Evolutionary conservation across 108 stramenopile species (phyloP).

Genomic region (Cyclotella sp.): DNA sequence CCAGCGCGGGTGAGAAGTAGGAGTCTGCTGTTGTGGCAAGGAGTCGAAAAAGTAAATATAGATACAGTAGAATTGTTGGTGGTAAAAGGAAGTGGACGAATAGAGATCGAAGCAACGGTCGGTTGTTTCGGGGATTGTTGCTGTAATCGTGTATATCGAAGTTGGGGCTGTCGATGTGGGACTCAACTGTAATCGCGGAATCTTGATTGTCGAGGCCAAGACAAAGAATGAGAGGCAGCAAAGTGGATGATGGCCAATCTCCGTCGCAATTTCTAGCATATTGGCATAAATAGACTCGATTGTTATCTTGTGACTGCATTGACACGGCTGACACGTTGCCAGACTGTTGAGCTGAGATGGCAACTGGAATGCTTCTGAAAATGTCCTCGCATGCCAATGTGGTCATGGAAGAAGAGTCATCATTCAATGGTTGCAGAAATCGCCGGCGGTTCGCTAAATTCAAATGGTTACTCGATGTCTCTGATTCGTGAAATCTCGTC

Average conservation of each 20-base stretch:
- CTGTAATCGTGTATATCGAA: neutral
- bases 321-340: neutral
- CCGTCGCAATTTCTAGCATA: slow-evolving; percentile 36
- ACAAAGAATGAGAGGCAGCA: slow-evolving; percentile 38
- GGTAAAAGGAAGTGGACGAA: slow-evolving; percentile 31
- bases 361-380: neutral
- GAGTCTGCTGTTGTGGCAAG: slow-evolving; percentile 80
- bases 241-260: slow-evolving; percentile 30
- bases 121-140: neutral
- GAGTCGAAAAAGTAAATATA: slow-evolving; percentile 55
- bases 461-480: too few relatives aligned
- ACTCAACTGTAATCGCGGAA: neutral
- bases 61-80: slow-evolving; percentile 27
- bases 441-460: too few relatives aligned
- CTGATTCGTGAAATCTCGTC: too few relatives aligned
- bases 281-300: slow-evolving; percentile 18
- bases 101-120: neutral
- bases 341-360: neutral
- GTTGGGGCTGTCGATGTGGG: neutral
- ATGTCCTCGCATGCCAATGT: neutral
- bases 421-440: too few relatives aligned
- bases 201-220: slow-evolving; percentile 10
- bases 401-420: neutral
- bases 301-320: neutral
- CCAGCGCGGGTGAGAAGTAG: slow-evolving; percentile 81